Evolutionary conservation across 306 rosid genomes (phyloP).

Genomic region (Ceratonia siliqua): DNA sequence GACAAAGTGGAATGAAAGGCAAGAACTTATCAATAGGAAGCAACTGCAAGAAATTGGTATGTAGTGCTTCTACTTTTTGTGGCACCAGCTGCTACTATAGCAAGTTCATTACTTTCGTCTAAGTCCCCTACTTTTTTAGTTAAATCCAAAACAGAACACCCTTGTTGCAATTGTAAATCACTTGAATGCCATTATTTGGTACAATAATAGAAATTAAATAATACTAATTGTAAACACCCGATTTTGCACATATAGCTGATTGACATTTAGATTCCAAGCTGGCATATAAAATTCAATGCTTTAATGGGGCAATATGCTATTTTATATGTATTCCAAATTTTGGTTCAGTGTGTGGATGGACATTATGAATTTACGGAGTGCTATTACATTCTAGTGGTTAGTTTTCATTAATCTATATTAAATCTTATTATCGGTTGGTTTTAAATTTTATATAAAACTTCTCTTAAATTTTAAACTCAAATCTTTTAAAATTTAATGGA

Average conservation of each 20-base stretch:
- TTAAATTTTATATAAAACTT: too few relatives aligned
- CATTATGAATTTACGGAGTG: not conserved
- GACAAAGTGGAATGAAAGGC: not conserved
- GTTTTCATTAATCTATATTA: too few relatives aligned
- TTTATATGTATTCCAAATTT: not conserved
- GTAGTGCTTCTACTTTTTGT: not conserved
- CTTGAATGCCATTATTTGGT: conserved; percentile 40
- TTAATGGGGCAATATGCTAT: conserved; percentile 14
- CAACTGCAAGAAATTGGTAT: conserved; percentile 5
- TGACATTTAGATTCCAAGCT: conserved; percentile 49
- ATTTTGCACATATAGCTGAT: conserved; percentile 21
- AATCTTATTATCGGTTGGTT: too few relatives aligned
- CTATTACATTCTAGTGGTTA: not conserved
- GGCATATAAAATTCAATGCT: conserved; percentile 39
- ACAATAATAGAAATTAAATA: conserved; percentile 27
- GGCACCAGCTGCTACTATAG: not conserved
- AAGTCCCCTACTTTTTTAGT: conserved; percentile 40
- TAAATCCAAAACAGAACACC: conserved; percentile 22
- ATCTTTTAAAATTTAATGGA: too few relatives aligned
- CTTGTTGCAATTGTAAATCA: conserved; percentile 28
- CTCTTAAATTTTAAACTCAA: too few relatives aligned
- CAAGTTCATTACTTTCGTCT: not conserved
- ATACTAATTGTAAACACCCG: conserved; percentile 29
- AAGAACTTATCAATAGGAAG: not conserved
- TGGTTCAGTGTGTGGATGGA: not conserved